These are phyloP conservation scores for Curvularia verruculosa DNA, from an alignment of 2,329 filamentous ascomycete species.

Conservation along the genomic window DNA sequence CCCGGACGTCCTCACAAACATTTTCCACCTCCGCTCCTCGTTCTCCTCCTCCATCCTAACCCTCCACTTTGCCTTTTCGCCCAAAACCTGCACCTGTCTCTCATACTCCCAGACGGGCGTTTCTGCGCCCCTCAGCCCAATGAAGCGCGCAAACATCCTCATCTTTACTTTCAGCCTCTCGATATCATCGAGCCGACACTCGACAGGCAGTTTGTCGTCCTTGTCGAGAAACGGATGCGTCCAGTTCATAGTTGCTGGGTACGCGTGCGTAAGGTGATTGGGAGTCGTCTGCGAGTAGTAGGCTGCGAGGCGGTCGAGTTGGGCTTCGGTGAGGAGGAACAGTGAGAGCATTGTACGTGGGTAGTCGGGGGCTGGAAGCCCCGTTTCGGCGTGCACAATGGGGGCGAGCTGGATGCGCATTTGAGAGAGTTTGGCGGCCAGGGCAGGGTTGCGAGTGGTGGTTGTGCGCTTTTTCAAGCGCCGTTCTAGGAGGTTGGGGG, in stretches of 20 bases:
- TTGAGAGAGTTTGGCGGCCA: conserved; percentile 67
- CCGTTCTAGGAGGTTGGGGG: conserved; percentile 17
- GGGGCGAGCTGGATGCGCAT: conserved; percentile 71
- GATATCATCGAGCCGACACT: conserved; percentile 42
- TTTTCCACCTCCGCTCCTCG: conserved; percentile 15
- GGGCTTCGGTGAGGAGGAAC: conserved; percentile 72
- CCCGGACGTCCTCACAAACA: conserved; percentile 12
- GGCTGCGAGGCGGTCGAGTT: conserved; percentile 72
- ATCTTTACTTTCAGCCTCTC: conserved; percentile 63
- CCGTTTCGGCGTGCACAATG: conserved; percentile 65
- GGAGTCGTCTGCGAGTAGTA: conserved; percentile 75
- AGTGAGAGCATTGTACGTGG: conserved; percentile 71
- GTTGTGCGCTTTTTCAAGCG: conserved; percentile 2
- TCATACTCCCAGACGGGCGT: conserved; percentile 58
- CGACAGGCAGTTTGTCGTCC: conserved; percentile 20
- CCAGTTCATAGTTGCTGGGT: conserved; percentile 74
- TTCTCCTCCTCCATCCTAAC: conserved; percentile 28
- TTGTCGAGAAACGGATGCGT: conserved; percentile 48
- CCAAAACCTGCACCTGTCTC: conserved; percentile 46
- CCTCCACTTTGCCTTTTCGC: conserved; percentile 34
- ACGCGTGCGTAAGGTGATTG: conserved; percentile 58
- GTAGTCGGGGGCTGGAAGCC: conserved; percentile 68
- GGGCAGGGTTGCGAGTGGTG: conserved; percentile 49
- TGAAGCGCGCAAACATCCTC: conserved; percentile 74
- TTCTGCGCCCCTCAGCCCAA: conserved; percentile 70